Evolutionary conservation across 2,329 filamentous ascomycete genomes (phyloP).

Genomic region (Colletotrichum lupini): DNA sequence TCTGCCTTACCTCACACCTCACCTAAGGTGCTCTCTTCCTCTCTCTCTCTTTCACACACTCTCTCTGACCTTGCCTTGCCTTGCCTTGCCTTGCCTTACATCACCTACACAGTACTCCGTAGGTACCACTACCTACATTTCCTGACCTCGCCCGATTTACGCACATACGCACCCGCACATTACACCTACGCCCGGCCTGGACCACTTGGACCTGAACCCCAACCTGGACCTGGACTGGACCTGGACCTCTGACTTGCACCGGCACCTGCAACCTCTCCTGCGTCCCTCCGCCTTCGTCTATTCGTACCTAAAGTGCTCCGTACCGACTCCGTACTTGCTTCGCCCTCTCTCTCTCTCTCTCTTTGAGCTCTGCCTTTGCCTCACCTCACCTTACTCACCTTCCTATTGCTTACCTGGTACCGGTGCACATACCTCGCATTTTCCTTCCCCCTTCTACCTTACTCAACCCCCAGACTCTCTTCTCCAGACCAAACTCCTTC

Average conservation of each 20-base stretch:
- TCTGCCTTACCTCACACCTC: neutral
- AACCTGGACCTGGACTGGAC: slow-evolving; percentile 12
- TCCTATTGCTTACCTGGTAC: slow-evolving; percentile 21
- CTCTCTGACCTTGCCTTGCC: neutral
- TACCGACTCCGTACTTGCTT: neutral
- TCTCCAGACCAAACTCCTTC: neutral
- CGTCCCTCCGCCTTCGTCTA: slow-evolving; percentile 11
- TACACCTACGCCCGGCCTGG: slow-evolving; percentile 26
- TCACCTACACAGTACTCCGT: too few relatives aligned
- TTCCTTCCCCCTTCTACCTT: neutral
- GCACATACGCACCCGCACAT: slow-evolving; percentile 8
- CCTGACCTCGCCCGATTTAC: neutral
- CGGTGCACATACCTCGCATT: slow-evolving; percentile 11
- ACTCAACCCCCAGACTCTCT: slow-evolving; percentile 9
- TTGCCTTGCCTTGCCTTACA: neutral
- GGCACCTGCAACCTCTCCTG: slow-evolving; percentile 13
- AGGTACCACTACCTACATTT: neutral
- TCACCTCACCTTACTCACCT: slow-evolving; percentile 13
- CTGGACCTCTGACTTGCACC: slow-evolving; percentile 19
- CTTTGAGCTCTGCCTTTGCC: slow-evolving; percentile 6
- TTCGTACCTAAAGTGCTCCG: neutral
- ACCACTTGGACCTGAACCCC: slow-evolving; percentile 17
- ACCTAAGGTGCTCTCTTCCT: neutral
- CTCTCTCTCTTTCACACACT: neutral
- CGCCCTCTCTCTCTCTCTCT: slow-evolving; percentile 4